Percentiles rank a stretch among this genome's conserved stretches.
Evolutionary conservation across 2,329 filamentous ascomycete species (phyloP).

Genomic region (Bertia moriformis): DNA sequence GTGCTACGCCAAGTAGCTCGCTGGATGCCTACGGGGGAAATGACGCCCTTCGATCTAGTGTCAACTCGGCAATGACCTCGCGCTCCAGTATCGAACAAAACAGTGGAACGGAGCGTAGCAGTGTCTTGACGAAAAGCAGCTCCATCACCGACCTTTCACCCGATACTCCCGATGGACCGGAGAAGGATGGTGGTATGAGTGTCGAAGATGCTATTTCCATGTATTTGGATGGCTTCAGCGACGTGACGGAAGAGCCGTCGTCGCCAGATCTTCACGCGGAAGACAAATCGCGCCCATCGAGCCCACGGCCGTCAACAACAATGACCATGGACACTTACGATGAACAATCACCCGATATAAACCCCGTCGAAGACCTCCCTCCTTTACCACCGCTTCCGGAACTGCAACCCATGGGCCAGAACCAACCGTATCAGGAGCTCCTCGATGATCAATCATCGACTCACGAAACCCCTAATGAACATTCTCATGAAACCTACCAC

Average conservation of each 20-base stretch:
- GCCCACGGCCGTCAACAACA: background rate
- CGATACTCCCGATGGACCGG: constrained; percentile 13
- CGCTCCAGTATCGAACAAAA: background rate
- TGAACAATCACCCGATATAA: background rate
- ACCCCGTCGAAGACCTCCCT: background rate
- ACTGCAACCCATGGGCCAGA: background rate
- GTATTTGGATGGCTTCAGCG: constrained; percentile 9
- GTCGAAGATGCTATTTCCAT: constrained; percentile 16
- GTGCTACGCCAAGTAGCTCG: background rate
- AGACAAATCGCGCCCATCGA: background rate
- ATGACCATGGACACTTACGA: background rate
- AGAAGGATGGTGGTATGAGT: constrained; percentile 3
- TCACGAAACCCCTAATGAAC: background rate
- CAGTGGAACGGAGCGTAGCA: constrained; percentile 35
- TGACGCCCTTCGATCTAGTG: background rate
- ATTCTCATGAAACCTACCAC: background rate
- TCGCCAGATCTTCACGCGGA: background rate
- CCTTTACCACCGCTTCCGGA: background rate
- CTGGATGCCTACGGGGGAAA: background rate
- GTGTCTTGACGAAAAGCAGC: constrained; percentile 38
- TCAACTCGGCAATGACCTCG: background rate
- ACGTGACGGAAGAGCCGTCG: constrained; percentile 3
- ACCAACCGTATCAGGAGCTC: background rate
- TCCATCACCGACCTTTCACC: constrained; percentile 20
- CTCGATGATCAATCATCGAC: background rate